Evolutionary conservation across 176 grass and related monocot genomes (phyloP).

Genomic region (Musa acuminata): DNA sequence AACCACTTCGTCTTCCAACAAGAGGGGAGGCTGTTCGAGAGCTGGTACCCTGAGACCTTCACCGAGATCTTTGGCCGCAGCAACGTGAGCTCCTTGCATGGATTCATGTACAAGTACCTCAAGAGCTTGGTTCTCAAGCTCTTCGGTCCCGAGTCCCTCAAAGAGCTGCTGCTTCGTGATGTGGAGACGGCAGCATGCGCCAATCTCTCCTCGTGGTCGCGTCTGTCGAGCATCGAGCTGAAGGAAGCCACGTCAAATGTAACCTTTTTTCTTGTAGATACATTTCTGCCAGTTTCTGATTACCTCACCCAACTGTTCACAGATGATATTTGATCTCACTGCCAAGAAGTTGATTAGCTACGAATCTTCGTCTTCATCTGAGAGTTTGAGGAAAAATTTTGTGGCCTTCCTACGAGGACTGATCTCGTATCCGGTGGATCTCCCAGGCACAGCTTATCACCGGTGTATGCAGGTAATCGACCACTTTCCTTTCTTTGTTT

Average conservation of each 20-base stretch:
- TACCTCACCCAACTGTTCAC: conserved; percentile 4
- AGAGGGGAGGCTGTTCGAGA: conserved; percentile 79
- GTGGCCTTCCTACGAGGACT: conserved; percentile 56
- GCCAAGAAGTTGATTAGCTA: conserved; percentile 56
- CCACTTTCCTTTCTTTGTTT: not conserved
- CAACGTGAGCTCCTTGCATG: conserved; percentile 63
- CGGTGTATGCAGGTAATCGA: conserved; percentile 55
- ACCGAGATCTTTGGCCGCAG: conserved; percentile 69
- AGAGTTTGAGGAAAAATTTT: conserved; percentile 54
- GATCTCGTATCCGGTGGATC: conserved; percentile 61
- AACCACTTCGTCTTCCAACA: conserved; percentile 66
- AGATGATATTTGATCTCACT: conserved; percentile 79
- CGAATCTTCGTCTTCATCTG: conserved; percentile 33
- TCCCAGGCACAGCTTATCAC: conserved; percentile 69
- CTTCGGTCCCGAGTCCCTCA: conserved; percentile 70
- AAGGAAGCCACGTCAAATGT: conserved; percentile 58
- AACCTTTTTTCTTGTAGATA: conserved; percentile 2
- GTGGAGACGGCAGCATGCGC: conserved; percentile 34
- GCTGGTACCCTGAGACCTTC: conserved; percentile 84
- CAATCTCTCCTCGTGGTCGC: conserved; percentile 38
- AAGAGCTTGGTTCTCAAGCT: conserved; percentile 57
- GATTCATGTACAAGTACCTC: conserved; percentile 87
- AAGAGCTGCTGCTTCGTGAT: conserved; percentile 41
- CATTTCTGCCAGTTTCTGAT: not conserved
- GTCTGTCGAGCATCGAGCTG: conserved; percentile 46